Evolutionary conservation across 495 filamentous ascomycete species (phyloP).

Genomic region (Aspergillus cristatus): DNA sequence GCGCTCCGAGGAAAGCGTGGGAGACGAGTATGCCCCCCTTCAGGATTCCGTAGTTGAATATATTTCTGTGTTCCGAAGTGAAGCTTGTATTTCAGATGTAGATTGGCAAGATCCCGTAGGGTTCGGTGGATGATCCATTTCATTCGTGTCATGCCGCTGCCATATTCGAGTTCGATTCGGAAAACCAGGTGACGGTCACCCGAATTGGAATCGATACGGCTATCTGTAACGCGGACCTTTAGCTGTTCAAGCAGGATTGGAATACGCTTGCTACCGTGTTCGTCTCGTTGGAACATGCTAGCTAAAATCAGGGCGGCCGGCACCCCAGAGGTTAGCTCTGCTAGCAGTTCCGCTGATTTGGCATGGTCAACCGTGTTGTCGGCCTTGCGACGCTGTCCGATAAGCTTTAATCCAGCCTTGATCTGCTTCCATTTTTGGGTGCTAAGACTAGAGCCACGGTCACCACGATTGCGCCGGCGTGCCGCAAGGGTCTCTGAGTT

Average conservation of each 20-base stretch:
- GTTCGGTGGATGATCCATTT: slow-evolving; percentile 89
- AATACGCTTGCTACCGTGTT: slow-evolving; percentile 89
- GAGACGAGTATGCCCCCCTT: slow-evolving; percentile 47
- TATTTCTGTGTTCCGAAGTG: slow-evolving; percentile 73
- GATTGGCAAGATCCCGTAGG: slow-evolving; percentile 80
- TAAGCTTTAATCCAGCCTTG: slow-evolving; percentile 72
- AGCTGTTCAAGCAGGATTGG: slow-evolving; percentile 93
- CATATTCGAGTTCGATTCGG: slow-evolving; percentile 90
- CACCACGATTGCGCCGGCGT: slow-evolving; percentile 45
- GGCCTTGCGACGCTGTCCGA: slow-evolving; percentile 68
- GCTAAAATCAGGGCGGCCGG: slow-evolving; percentile 89
- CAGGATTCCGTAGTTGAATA: slow-evolving; percentile 49
- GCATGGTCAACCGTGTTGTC: slow-evolving; percentile 81
- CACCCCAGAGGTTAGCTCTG: slow-evolving; percentile 83
- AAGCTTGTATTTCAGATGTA: slow-evolving; percentile 87
- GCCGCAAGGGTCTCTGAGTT: slow-evolving; percentile 37
- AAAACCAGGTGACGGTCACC: slow-evolving; percentile 81
- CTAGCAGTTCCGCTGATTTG: slow-evolving; percentile 94
- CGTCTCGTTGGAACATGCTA: slow-evolving; percentile 94
- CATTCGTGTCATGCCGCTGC: slow-evolving; percentile 90
- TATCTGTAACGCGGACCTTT: slow-evolving; percentile 78
- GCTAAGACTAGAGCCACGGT: slow-evolving; percentile 64
- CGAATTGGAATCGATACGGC: slow-evolving; percentile 50
- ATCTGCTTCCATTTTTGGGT: slow-evolving; percentile 80
- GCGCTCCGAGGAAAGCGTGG: slow-evolving; percentile 82